Evolutionary conservation across 306 rosid species (phyloP).

Genomic region (Vigna hirtella): DNA sequence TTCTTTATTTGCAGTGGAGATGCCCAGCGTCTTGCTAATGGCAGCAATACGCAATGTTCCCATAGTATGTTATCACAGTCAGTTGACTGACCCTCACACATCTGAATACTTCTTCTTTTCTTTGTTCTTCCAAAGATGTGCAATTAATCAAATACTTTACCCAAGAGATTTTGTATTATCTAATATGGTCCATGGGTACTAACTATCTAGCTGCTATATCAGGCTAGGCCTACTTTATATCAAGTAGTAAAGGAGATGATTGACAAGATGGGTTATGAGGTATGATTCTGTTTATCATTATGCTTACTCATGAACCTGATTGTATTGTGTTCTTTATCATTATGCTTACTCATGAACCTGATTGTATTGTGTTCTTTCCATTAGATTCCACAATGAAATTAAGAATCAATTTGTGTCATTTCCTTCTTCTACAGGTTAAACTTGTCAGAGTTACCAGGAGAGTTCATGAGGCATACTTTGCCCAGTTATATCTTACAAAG

Average conservation of each 20-base stretch:
- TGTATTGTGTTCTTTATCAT: not conserved
- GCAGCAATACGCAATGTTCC: conserved; percentile 95
- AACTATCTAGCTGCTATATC: conserved; percentile 46
- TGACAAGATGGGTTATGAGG: conserved; percentile 95
- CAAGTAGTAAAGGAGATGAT: conserved; percentile 95
- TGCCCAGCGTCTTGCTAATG: conserved; percentile 93
- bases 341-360: conserved; percentile 15
- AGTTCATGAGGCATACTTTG: conserved; percentile 97
- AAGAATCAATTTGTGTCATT: conserved; percentile 38
- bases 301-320: conserved; percentile 10
- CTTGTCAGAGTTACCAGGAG: conserved; percentile 90
- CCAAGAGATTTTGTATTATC: conserved; percentile 32
- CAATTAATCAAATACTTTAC: conserved; percentile 12
- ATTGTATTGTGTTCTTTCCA: conserved; percentile 33
- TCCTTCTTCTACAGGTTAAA: conserved; percentile 67
- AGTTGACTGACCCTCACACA: conserved; percentile 18
- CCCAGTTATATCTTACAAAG: conserved; percentile 92
- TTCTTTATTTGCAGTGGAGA: conserved; percentile 79
- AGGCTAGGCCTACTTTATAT: conserved; percentile 98
- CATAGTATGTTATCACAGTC: conserved; percentile 63
- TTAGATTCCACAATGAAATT: conserved; percentile 10
- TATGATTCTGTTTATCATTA: conserved; percentile 48
- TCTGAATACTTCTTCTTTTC: conserved; percentile 17
- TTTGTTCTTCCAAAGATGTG: not conserved
- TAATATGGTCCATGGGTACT: conserved; percentile 23